These are phyloP conservation scores for Boechera divaricarpa DNA, from an alignment of 345 rosid species.

Conservation along the genomic window DNA sequence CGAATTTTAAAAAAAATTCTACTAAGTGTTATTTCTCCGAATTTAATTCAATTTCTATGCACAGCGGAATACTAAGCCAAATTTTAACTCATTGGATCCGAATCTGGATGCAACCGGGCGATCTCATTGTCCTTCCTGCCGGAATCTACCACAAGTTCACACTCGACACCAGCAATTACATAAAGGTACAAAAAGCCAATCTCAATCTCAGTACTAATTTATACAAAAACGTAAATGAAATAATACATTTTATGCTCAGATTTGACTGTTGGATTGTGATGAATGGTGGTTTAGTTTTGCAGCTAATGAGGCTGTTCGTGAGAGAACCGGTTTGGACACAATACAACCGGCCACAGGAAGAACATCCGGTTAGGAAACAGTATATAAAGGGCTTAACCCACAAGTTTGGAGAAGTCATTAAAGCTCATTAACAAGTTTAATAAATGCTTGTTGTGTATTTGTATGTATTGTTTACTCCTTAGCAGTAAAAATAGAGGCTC, in stretches of 20 bases:
- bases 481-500: no score
- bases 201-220: slow-evolving; percentile 2
- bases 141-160: slow-evolving; percentile 92
- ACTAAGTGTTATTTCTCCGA: no score
- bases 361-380: slow-evolving; percentile 75
- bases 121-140: slow-evolving; percentile 79
- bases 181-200: slow-evolving; percentile 55
- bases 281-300: slow-evolving; percentile 22
- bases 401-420: slow-evolving; percentile 38
- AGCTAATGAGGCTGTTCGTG: slow-evolving; percentile 88
- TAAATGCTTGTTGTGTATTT: slow-evolving; percentile 9
- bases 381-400: slow-evolving; percentile 55
- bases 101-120: slow-evolving; percentile 74
- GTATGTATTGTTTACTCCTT: not conserved
- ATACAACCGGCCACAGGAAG: slow-evolving; percentile 84
- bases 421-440: slow-evolving; percentile 33
- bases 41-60: no score
- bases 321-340: slow-evolving; percentile 90
- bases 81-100: slow-evolving; percentile 59
- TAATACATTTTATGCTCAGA: not conserved
- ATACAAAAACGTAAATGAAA: not conserved
- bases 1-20: no score
- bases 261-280: slow-evolving; percentile 14
- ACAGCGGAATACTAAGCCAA: no score
- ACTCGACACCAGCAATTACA: slow-evolving; percentile 74